Percentiles rank a stretch among this genome's conserved stretches.
These are phyloP conservation scores for Chondrus crispus DNA, from an alignment of 23 red algal genomes.

Conservation along the genomic window DNA sequence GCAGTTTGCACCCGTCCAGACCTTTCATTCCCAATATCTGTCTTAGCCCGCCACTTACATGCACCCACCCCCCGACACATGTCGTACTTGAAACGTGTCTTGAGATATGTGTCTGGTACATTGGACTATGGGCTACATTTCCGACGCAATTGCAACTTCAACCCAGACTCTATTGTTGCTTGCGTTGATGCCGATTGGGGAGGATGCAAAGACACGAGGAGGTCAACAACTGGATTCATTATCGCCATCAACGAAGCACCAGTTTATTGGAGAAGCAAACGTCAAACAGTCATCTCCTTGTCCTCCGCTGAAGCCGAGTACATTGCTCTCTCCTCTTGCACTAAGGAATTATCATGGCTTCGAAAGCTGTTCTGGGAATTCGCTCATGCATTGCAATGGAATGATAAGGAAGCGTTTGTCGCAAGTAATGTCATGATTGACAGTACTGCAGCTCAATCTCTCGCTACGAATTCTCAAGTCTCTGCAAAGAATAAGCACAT, in stretches of 20 bases:
- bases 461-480: background rate
- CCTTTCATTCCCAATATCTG: background rate
- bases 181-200: constrained; percentile 30
- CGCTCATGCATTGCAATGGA: background rate
- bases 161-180: background rate
- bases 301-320: constrained; percentile 36
- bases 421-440: background rate
- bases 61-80: background rate
- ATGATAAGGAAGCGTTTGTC: background rate
- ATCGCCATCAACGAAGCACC: constrained; percentile 28
- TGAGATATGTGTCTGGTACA: background rate
- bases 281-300: background rate
- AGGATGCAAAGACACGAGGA: constrained; percentile 25
- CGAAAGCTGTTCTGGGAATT: constrained; percentile 13
- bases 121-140: background rate
- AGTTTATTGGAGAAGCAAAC: background rate
- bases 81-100: background rate
- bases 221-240: constrained; percentile 29
- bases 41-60: background rate
- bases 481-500: background rate
- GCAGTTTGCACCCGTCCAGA: background rate
- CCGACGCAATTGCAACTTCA: background rate
- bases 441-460: background rate
- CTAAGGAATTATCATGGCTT: constrained; percentile 23
- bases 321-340: background rate